phyloP scores from a whole-genome alignment of 306 rosid species.

The Prunus dulcis region DNA sequence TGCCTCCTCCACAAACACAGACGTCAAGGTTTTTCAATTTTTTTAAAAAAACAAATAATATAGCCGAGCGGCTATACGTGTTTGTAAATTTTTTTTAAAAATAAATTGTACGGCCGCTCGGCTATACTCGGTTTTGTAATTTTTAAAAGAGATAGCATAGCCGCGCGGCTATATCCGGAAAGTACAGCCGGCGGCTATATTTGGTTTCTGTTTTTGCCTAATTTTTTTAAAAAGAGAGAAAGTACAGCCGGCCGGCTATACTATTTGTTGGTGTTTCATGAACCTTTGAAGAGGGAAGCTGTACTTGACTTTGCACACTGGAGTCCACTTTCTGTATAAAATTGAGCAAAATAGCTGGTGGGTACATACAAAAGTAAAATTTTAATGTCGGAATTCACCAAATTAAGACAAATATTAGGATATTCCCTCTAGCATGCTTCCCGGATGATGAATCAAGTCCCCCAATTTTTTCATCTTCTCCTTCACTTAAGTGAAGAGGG shows the following conservation, averaged over 20 bases:
- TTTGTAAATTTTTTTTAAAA: too few species aligned
- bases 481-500: too few species aligned
- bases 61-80: too few species aligned
- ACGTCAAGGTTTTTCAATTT: not conserved
- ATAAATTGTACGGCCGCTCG: too few species aligned
- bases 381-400: not conserved
- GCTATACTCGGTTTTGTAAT: too few species aligned
- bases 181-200: not conserved
- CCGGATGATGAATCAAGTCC: too few species aligned
- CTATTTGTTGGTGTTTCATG: conserved; percentile 36
- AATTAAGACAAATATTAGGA: conserved; percentile 25
- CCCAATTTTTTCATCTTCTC: too few species aligned
- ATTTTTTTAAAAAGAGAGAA: too few species aligned
- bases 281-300: conserved; percentile 16
- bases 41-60: too few species aligned
- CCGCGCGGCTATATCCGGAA: fast-evolving
- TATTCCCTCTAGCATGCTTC: conserved; percentile 33
- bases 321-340: conserved; percentile 12
- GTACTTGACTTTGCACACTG: conserved; percentile 8
- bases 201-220: too few species aligned
- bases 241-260: not conserved
- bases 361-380: too few species aligned
- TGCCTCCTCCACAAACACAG: conserved; percentile 26
- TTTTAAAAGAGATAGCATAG: too few species aligned
- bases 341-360: not conserved